A percentile compares a stretch with the other conserved stretches of the same genome.
Conservation (phyloP, 2,329 filamentous ascomycete species). For the Diaporthe sp. region DNA sequence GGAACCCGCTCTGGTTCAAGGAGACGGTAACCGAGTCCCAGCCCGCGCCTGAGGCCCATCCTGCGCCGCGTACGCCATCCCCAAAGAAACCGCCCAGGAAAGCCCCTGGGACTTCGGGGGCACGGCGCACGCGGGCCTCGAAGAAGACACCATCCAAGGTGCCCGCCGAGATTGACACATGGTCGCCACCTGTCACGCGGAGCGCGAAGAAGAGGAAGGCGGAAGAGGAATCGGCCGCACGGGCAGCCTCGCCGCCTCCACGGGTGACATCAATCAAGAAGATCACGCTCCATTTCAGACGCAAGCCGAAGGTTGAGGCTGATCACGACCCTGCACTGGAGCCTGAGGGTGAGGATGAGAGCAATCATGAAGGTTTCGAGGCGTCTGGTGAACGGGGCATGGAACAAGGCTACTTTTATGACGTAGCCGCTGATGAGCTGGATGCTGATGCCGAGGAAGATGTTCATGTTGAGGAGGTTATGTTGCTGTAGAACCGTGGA, state of each 20-base stretch:
- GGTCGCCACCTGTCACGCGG: not conserved
- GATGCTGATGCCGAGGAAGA: not conserved
- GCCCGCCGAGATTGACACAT: not conserved
- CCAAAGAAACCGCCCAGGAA: not conserved
- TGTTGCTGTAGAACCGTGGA: not conserved
- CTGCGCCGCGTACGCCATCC: not conserved
- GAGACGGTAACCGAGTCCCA: not conserved
- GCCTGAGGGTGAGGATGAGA: not conserved
- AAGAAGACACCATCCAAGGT: not conserved
- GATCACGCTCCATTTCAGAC: slow-evolving; percentile 17
- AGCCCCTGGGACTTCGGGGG: not conserved
- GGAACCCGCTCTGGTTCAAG: not conserved
- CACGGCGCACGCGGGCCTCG: not conserved
- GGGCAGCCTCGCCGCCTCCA: not conserved
- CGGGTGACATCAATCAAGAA: not conserved
- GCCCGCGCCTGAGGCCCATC: not conserved
- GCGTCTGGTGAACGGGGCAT: not conserved
- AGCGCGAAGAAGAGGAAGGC: not conserved
- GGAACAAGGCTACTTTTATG: no score
- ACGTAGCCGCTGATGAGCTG: not conserved
- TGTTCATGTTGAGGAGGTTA: slow-evolving; percentile 21
- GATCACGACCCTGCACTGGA: not conserved
- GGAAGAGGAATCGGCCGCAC: not conserved
- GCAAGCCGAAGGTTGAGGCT: not conserved
- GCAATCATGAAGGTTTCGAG: not conserved